phyloP scores from a whole-genome alignment of 495 filamentous ascomycete genomes.

The Xeromyces bisporus region DNA sequence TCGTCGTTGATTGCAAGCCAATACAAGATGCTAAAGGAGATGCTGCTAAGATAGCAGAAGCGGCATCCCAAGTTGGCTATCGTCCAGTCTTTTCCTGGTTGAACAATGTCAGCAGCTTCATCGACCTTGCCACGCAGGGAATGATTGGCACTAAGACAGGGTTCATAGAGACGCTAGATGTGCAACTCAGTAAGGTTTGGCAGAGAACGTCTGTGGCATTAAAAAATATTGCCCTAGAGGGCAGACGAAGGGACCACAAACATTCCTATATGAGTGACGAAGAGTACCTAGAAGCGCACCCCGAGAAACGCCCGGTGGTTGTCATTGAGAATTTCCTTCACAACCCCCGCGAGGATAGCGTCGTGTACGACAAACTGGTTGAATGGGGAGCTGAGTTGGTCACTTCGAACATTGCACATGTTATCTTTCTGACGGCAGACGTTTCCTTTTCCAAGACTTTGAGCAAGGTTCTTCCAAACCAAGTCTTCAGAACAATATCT shows the following conservation, averaged over 20 bases:
- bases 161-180: conserved; percentile 86
- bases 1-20: conserved; percentile 89
- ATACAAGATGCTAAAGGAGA: conserved; percentile 87
- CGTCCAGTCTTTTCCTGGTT: conserved; percentile 89
- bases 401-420: conserved; percentile 80
- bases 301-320: conserved; percentile 67
- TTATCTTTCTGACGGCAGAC: conserved; percentile 92
- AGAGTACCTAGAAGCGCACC: conserved; percentile 82
- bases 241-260: conserved; percentile 50
- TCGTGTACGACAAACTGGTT: conserved; percentile 79
- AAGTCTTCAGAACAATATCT: conserved; percentile 71
- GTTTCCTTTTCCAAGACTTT: conserved; percentile 77
- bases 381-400: conserved; percentile 87
- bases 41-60: conserved; percentile 65
- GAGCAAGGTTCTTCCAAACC: conserved; percentile 72
- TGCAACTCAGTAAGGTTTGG: conserved; percentile 80
- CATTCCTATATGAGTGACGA: conserved; percentile 63
- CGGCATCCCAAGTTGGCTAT: conserved; percentile 77
- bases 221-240: conserved; percentile 53
- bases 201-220: conserved; percentile 72
- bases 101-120: conserved; percentile 80
- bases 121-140: conserved; percentile 84
- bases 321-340: conserved; percentile 92
- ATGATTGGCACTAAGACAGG: conserved; percentile 89
- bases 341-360: conserved; percentile 48